Base-by-base conservation (phyloP, 768 basidiomycete species). In the Leucocoprinus birnbaumii region DNA sequence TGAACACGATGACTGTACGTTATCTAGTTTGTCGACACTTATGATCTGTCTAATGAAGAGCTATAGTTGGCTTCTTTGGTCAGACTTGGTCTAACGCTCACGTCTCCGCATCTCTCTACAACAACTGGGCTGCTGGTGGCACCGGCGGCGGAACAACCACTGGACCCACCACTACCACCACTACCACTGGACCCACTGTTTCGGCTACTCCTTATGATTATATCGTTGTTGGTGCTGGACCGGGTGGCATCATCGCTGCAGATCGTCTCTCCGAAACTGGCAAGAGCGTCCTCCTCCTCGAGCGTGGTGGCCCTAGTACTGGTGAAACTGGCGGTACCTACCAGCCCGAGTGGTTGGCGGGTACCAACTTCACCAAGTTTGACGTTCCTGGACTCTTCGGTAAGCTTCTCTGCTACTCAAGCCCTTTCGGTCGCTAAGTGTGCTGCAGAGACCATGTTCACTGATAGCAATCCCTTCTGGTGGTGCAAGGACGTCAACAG, bases 401-500 rank as follows among this genome's bases (percentile, higher is more conserved):
- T 66, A 49, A 48, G 63, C 48, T 13, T 18, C 18, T n/a, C 22
- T 27, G 1, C 10, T 3, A 25, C 34, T 34, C 14, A n/a, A n/a
- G n/a, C n/a, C n/a, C n/a, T n/a, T 27, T 35, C 21, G 6, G 46
- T 19, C 27, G 21, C 4, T 48, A 24, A 25, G 56, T 26, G 3
- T 14, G 16, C 26, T 45, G 25, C 41, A 76, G 82, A 86, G 68
- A 78, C 80, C 40, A 80, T 85, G 80, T 86, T 86, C 69, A 72
- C 76, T 14, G 82, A 83, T 52, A 62, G 70, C 38, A 75, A 82
- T 59, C 70, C 74, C 1, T 85, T 73, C 68, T 86, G 79, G 78
- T 86, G 82, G 82, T 86, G 84, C 69, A 83, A 81, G 66, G 84
- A 85, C 65, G 69, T 84, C 56, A 82, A 72, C 22, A 76, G 79